phyloP scores from a whole-genome alignment of 2,329 filamentous ascomycete genomes.

The Colletotrichum sp. region DNA sequence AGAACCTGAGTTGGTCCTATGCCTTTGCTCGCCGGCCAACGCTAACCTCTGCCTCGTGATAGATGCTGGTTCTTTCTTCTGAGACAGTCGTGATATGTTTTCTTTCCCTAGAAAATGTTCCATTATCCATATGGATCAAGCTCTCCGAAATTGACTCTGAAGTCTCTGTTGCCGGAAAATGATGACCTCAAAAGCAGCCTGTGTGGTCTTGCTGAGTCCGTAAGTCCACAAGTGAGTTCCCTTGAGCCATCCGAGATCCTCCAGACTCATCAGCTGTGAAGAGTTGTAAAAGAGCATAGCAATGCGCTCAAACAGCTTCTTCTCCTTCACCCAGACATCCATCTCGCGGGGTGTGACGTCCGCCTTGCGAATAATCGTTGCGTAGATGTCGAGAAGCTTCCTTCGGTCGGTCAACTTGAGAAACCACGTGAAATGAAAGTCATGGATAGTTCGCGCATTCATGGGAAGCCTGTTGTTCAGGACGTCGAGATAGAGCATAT shows the following conservation, averaged over 20 bases:
- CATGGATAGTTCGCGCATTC: fast-evolving
- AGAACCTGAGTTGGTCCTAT: too few relatives aligned
- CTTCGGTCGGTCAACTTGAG: fast-evolving
- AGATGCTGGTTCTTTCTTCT: too few relatives aligned
- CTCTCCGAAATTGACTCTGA: too few relatives aligned
- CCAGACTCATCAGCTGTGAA: background rate
- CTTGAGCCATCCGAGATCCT: background rate
- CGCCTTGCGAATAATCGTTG: background rate
- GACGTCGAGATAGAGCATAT: background rate
- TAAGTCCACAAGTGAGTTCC: fast-evolving
- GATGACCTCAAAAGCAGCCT: too few relatives aligned
- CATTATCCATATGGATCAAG: too few relatives aligned
- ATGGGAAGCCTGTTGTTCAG: background rate
- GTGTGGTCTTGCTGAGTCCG: fast-evolving
- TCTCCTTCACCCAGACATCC: background rate
- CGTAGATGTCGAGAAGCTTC: background rate
- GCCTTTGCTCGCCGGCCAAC: too few relatives aligned
- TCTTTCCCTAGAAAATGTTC: too few relatives aligned
- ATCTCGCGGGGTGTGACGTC: background rate
- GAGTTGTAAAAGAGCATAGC: background rate
- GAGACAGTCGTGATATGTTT: too few relatives aligned
- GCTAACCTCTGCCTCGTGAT: too few relatives aligned
- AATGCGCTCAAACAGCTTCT: background rate
- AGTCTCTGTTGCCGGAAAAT: too few relatives aligned
- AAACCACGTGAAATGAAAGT: fast-evolving